Evolutionary conservation across 179 eudicot species (phyloP), one percentile per base, ranked within the genome.

Genomic region (Beta lomatogona): DNA sequence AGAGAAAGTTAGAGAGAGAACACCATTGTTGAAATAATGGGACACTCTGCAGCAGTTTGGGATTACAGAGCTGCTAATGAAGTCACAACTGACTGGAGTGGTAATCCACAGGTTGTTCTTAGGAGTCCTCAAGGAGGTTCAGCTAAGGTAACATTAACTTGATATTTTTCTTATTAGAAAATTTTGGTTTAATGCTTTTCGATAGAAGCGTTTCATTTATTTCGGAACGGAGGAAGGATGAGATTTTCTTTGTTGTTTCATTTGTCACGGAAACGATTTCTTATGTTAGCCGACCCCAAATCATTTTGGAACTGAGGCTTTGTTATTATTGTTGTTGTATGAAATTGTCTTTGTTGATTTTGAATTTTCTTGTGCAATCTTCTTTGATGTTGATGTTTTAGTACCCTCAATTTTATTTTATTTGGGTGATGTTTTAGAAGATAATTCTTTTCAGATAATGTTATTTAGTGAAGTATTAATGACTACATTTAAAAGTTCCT

Each of bases 71-170:
- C 83, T 65, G 87, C 91, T 52, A 86, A 86, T 82, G 97, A 92
- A 83, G 61, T 90, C 64, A 86, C 85, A 11, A 88, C 78, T 78
- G 98, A 92, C 77, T 90, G 92, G 91, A 91, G 90, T 88, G 99
- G 98, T 68, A 91, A 86, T 77, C 86, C 84, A 21, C 92, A 90
- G 64, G 89, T 95, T 75, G 85, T 90, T 36, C 93, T 95, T 86
- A 87, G 93, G 58, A 95, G 86, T 77, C 92, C 91, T 60, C 92
- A 86, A 31, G 98, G 98, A 21, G 99, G 92, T 82, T 90, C 92
- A 2, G 91, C 87, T 8, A 88, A 79, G 87, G 99, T 93, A 83
- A 84, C 83, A 70, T 78, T 68, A 50, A 21, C 77, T 58, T 58
- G 16, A 12, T 78, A 18, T 15, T 68, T 22, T 59, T 41, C 45